Base-by-base conservation (phyloP, 2,329 filamentous ascomycete genomes). In the Neonectria neomacrospora region DNA sequence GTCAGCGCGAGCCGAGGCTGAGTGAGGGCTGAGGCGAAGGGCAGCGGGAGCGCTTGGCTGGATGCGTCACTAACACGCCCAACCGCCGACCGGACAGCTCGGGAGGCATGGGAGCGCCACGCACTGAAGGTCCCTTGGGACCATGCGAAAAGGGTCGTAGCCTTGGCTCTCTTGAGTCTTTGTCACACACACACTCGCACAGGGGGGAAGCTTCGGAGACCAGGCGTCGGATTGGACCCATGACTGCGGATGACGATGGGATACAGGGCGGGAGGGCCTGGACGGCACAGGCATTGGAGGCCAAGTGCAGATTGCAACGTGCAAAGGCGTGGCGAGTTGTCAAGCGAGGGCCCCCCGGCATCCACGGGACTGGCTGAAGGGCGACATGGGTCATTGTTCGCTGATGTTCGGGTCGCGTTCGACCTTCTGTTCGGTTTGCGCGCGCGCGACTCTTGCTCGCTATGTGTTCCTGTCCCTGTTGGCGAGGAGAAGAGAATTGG, bases 1-100 rank as follows among this genome's bases (percentile, higher is more conserved):
- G 34, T 37, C 14, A 37, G 34, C 37, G 12, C 10, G n/a, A 50
- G 28, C 47, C 47, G 47, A 50, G 47, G 47, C 47, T 50, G n/a
- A 20, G 47, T 11, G 28, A 18, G 6, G 47, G 26, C 47, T 16
- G 18, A 34, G 37, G 47, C 47, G 18, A 20, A 32, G 47, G n/a
- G 47, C 47, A n/a, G 47, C 47, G 47, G 18, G 16, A 16, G 26
- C 47, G 26, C 28, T 18, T 32, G n/a, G 28, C 47, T 20, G 26
- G 47, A 50, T 50, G 4, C 44, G 22, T 50, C n/a, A 30, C n/a
- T 30, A 50, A 30, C 47, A 50, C 26, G n/a, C 26, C 10, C 47
- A 50, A 9, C 45, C 28, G 28, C 47, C 28, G 54, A 56, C 69
- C 71, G 71, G 69, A 73, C 61, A 62, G 67, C 68, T 73, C 71